A percentile compares a stretch with the other conserved stretches of the same genome.
Conservation (phyloP, 2,329 filamentous ascomycete genomes). For the Thielaviopsis ethacetica region DNA sequence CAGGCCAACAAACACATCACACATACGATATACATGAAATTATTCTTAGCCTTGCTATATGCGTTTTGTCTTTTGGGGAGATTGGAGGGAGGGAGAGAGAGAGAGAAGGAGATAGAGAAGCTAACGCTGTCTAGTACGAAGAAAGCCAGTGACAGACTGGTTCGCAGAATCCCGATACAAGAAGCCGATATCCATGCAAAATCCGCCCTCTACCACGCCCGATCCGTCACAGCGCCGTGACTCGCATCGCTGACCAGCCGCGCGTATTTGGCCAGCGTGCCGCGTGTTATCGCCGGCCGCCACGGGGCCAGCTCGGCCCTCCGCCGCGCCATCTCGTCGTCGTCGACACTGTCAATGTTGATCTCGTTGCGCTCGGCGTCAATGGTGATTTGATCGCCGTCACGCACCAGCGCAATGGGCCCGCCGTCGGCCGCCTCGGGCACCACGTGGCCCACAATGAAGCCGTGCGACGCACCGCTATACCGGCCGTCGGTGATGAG, state of each 20-base stretch:
- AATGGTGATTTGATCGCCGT: slow-evolving; percentile 76
- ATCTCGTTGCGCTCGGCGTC: slow-evolving; percentile 70
- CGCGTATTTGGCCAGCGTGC: slow-evolving; percentile 81
- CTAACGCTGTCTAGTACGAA: background rate
- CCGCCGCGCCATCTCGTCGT: slow-evolving; percentile 52
- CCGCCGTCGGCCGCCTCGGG: slow-evolving; percentile 83
- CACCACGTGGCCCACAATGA: slow-evolving; percentile 85
- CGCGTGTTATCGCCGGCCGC: slow-evolving; percentile 56
- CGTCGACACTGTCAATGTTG: slow-evolving; percentile 41
- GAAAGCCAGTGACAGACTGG: too few relatives aligned
- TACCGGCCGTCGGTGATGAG: slow-evolving; percentile 88
- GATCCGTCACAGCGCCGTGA: slow-evolving; percentile 78
- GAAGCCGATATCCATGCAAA: too few relatives aligned
- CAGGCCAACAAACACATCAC: background rate
- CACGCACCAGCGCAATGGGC: slow-evolving; percentile 64
- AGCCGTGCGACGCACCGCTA: slow-evolving; percentile 74
- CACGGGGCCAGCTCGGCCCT: slow-evolving; percentile 55
- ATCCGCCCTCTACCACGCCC: slow-evolving; percentile 14
- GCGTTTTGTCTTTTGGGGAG: background rate
- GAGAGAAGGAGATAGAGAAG: background rate
- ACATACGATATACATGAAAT: background rate
- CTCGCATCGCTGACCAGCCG: slow-evolving; percentile 77
- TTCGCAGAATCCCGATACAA: too few relatives aligned
- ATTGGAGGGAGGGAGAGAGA: too few relatives aligned
- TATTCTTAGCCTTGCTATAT: background rate